phyloP scores from a whole-genome alignment of 2,329 filamentous ascomycete species.

The Sporothrix variecibatus region DNA sequence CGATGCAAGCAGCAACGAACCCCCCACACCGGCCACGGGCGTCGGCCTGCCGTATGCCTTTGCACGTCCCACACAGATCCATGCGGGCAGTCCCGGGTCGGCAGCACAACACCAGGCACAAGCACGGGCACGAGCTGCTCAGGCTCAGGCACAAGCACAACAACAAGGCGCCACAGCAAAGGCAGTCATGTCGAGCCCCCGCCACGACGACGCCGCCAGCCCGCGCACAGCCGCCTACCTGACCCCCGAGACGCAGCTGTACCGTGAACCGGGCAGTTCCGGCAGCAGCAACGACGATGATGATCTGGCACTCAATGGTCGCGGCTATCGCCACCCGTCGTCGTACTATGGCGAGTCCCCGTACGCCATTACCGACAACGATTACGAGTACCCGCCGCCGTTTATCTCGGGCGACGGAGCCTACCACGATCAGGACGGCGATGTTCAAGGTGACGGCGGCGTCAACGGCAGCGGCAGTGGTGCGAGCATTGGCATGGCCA shows the following conservation, averaged over 20 bases:
- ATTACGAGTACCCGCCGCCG: slow-evolving; percentile 26
- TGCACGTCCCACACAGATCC: slow-evolving; percentile 6
- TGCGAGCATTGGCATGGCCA: slow-evolving; percentile 25
- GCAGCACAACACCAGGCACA: slow-evolving; percentile 17
- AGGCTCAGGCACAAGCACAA: not conserved
- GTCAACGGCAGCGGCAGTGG: not conserved
- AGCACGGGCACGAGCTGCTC: not conserved
- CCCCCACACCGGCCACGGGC: slow-evolving; percentile 15
- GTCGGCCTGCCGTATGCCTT: slow-evolving; percentile 13
- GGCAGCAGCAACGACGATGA: not conserved
- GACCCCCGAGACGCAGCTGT: slow-evolving; percentile 8
- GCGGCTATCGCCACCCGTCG: slow-evolving; percentile 21
- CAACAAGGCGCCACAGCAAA: not conserved
- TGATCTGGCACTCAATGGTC: not conserved
- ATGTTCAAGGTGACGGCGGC: not conserved
- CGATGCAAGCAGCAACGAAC: slow-evolving; percentile 22
- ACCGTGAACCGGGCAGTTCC: not conserved
- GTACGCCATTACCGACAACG: slow-evolving; percentile 14
- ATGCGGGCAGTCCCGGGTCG: slow-evolving; percentile 21
- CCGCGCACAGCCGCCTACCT: not conserved
- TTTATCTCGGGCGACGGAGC: slow-evolving; percentile 19
- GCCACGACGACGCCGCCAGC: slow-evolving; percentile 7
- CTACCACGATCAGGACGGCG: not conserved
- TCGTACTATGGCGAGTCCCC: slow-evolving; percentile 23
- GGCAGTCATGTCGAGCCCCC: not conserved